phyloP scores from a whole-genome alignment of 2,329 filamentous ascomycete species.

The Fusarium falciforme region DNA sequence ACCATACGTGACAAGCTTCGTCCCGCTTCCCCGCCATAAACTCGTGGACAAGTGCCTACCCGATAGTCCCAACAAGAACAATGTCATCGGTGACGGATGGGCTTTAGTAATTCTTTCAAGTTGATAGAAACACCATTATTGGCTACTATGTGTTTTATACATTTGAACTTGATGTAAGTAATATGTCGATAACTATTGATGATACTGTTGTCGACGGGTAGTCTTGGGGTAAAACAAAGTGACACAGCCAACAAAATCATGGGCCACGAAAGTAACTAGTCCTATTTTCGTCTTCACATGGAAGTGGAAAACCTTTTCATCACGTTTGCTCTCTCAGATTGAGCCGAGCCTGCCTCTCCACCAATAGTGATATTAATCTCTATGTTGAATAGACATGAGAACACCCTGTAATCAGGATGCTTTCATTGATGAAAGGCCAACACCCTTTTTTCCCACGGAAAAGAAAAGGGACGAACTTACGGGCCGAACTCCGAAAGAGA shows the following conservation, averaged over 20 bases:
- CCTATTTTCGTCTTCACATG: neutral
- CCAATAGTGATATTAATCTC: neutral
- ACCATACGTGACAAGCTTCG: slow-evolving; percentile 39
- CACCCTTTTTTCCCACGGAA: neutral
- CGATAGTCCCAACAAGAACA: neutral
- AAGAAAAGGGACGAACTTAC: neutral
- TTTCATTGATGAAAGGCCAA: neutral
- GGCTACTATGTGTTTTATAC: slow-evolving; percentile 48
- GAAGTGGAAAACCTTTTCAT: neutral
- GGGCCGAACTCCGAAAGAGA: neutral
- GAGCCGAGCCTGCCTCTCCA: neutral
- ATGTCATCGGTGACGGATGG: neutral
- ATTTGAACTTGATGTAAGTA: neutral
- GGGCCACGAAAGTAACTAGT: neutral
- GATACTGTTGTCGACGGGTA: fast-evolving
- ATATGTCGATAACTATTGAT: neutral
- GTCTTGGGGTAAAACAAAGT: neutral
- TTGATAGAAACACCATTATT: neutral
- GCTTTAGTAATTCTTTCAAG: neutral
- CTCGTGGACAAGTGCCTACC: neutral
- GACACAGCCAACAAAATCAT: neutral
- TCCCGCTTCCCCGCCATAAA: neutral
- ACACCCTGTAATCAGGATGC: neutral
- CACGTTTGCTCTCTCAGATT: fast-evolving
- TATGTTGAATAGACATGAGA: neutral